These are phyloP conservation scores for Hericium coralloides DNA, from an alignment of 768 basidiomycete genomes.

Conservation along the genomic window DNA sequence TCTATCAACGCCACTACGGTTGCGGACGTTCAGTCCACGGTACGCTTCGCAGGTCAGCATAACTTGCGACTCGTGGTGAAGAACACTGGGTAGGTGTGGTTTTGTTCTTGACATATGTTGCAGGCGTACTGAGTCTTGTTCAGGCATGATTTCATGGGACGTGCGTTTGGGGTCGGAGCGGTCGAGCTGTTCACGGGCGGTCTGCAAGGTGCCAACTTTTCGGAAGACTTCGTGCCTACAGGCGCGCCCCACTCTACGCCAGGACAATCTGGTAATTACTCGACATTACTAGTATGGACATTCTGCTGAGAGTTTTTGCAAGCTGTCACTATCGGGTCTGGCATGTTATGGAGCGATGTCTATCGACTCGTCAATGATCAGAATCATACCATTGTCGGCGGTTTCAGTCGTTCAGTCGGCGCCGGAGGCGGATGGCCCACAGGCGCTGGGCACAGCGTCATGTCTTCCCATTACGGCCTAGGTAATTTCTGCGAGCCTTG, in stretches of 20 bases:
- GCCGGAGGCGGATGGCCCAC: conserved; percentile 39
- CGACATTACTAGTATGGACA: no score
- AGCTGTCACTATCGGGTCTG: conserved; percentile 28
- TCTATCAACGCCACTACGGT: not conserved
- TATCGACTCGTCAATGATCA: conserved; percentile 31
- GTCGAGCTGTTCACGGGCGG: not conserved
- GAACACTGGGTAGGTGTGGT: conserved; percentile 15
- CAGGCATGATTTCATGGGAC: not conserved
- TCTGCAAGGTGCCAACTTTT: not conserved
- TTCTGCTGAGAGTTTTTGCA: not conserved
- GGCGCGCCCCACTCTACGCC: conserved; percentile 5
- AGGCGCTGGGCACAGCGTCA: conserved; percentile 37
- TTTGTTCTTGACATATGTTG: not conserved
- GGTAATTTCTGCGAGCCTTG: conserved; percentile 17
- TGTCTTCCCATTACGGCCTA: conserved; percentile 34
- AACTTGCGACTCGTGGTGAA: conserved; percentile 30
- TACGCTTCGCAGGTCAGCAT: conserved; percentile 27
- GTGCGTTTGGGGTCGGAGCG: not conserved
- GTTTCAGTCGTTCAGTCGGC: conserved; percentile 34
- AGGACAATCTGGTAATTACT: not conserved
- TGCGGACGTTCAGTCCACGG: conserved; percentile 25
- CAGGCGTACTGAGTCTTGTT: not conserved
- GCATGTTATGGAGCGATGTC: conserved; percentile 37
- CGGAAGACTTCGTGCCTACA: conserved; percentile 12
- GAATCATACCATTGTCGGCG: conserved; percentile 37